Conservation (phyloP, 345 rosid species). For the Eucalyptus grandis region DNA sequence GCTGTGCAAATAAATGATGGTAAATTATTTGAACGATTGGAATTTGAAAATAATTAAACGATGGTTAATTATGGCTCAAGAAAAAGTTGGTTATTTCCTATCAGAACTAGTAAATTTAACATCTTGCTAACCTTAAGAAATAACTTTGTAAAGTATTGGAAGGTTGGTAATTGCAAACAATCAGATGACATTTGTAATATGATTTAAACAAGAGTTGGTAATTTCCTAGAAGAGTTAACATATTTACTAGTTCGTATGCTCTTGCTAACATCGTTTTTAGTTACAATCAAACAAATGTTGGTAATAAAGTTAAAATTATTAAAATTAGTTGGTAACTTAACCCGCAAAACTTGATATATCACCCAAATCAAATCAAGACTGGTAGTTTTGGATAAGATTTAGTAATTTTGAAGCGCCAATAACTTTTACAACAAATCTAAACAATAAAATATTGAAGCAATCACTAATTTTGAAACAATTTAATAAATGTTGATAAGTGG, state of each 20-base stretch:
- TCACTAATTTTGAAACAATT: too few relatives aligned
- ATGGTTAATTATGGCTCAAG: not conserved
- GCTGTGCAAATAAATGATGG: not conserved
- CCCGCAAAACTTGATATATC: not conserved
- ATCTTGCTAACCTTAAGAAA: not conserved
- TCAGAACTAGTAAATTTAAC: not conserved
- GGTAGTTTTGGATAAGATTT: not conserved
- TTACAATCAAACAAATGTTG: not conserved
- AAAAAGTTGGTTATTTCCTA: not conserved
- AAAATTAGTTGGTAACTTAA: not conserved
- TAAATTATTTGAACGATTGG: not conserved
- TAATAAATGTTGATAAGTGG: too few relatives aligned
- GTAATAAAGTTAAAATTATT: not conserved
- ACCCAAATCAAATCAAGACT: not conserved
- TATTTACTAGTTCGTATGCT: too few relatives aligned
- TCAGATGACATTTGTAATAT: not conserved
- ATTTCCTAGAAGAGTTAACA: too few relatives aligned
- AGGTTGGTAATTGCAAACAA: not conserved
- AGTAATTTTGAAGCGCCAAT: not conserved
- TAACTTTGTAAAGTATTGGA: not conserved
- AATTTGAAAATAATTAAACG: not conserved
- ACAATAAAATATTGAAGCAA: too few relatives aligned
- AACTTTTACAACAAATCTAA: not conserved
- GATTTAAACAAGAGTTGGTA: not conserved
- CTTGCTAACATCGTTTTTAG: too few relatives aligned